These are phyloP conservation scores for Trichodelitschia bisporula DNA, from an alignment of 495 filamentous ascomycete genomes.

Conservation along the genomic window DNA sequence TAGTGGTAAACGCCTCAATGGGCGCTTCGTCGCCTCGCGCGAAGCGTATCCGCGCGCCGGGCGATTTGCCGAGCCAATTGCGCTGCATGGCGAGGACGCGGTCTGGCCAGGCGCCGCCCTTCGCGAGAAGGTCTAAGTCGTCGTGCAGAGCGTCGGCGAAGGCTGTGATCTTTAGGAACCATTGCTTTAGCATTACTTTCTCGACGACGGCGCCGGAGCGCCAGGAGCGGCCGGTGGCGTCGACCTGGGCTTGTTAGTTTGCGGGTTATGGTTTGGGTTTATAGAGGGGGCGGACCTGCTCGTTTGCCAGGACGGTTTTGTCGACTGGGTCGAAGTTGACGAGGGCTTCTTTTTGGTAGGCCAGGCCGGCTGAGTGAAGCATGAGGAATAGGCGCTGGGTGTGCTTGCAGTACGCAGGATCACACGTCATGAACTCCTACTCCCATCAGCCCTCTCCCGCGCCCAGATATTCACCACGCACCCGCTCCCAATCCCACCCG, in stretches of 20 bases:
- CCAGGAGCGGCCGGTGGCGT: slow-evolving; percentile 64
- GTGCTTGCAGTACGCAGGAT: slow-evolving; percentile 67
- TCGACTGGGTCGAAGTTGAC: slow-evolving; percentile 86
- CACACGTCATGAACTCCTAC: slow-evolving; percentile 63
- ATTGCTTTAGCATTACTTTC: slow-evolving; percentile 56
- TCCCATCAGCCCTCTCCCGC: not conserved
- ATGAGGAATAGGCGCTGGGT: slow-evolving; percentile 67
- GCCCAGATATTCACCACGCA: slow-evolving; percentile 19
- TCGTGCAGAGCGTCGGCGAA: slow-evolving; percentile 51
- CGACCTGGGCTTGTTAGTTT: slow-evolving; percentile 23
- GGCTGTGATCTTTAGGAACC: slow-evolving; percentile 67
- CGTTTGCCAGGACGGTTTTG: slow-evolving; percentile 72
- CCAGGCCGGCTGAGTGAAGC: slow-evolving; percentile 42
- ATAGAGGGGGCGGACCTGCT: slow-evolving; percentile 25
- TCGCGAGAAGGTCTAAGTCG: slow-evolving; percentile 39
- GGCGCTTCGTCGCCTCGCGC: no score
- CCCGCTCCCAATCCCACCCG: slow-evolving; percentile 59
- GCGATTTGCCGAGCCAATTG: slow-evolving; percentile 69
- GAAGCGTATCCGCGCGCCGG: slow-evolving; percentile 49
- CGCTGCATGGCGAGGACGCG: slow-evolving; percentile 60
- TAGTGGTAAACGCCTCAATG: slow-evolving; percentile 62
- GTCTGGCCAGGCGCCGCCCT: slow-evolving; percentile 50
- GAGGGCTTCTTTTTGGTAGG: slow-evolving; percentile 52
- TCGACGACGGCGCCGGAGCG: slow-evolving; percentile 70
- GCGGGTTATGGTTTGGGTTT: not conserved